Conservation (phyloP, 345 rosid species). For the Dipteronia sinensis region DNA sequence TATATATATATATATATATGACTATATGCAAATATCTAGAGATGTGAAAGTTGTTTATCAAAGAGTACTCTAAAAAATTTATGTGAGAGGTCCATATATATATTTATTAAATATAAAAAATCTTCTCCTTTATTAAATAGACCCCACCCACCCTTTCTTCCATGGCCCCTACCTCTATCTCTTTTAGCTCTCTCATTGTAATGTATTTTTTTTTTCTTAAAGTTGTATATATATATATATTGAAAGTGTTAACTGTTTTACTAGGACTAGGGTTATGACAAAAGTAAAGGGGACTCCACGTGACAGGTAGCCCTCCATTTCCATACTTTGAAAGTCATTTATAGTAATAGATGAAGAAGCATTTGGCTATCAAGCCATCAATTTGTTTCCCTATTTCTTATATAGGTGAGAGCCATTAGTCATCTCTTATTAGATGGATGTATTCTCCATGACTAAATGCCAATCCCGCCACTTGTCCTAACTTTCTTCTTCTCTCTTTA, state of each 20-base stretch:
- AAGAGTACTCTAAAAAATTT: neutral
- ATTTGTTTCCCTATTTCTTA: conserved; percentile 9
- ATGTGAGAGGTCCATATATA: neutral
- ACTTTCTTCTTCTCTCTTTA: neutral
- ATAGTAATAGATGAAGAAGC: conserved; percentile 11
- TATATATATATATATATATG: too few relatives aligned
- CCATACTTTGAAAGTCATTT: neutral
- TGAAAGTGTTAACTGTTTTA: conserved; percentile 15
- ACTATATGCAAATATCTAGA: neutral
- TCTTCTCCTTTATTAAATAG: conserved; percentile 1
- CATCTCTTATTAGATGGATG: neutral
- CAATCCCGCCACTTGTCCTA: conserved; percentile 7
- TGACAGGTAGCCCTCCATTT: conserved; percentile 11
- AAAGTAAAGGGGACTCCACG: conserved; percentile 22
- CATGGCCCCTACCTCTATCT: neutral
- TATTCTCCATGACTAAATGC: conserved; percentile 6
- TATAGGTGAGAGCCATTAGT: neutral
- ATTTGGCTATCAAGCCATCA: conserved; percentile 1
- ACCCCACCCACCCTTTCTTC: neutral
- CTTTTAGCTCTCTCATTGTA: neutral
- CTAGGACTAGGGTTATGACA: conserved; percentile 17
- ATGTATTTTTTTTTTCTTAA: neutral
- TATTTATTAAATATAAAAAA: neutral
- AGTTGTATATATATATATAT: neutral
- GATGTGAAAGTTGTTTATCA: neutral